Evolutionary conservation across 441 rosid species (phyloP), one percentile per base, ranked within the genome.

Genomic region (Gossypium trilobum): DNA sequence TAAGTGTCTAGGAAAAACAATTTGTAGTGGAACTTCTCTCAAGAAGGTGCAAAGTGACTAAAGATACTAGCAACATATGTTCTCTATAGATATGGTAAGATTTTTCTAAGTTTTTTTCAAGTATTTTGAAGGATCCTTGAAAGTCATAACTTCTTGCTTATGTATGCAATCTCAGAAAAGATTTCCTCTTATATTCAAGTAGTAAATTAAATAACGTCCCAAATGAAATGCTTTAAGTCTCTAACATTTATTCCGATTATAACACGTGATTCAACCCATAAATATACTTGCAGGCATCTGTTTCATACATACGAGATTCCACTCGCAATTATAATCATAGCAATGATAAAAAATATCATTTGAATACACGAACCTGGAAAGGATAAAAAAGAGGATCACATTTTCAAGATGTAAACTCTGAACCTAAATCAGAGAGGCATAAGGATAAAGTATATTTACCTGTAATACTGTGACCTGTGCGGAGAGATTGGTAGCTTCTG

Each of bases 391-490:
- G 1, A 17, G 50, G 27, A 17, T 44, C 31, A 65, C 11, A 20
- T 44, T 42, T 48, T 62, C 17, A 2, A 62, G 50, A 23, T 36
- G 25, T 36, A 1, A 61, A 33, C 64, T 25, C n/a, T 13, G 14
- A 52, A 69, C 27, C 50, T 4, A 27, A 36, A 36, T 11, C n/a
- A 33, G 11, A 62, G 19, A 9, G 68, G 27, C 68, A 62, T 8
- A 27, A 74, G 67, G 66, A 36, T 36, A 36, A 33, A 20, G 20
- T 17, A 22, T 22, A 22, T 62, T 50, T 75, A 91, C 98, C 98
- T 93, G 96, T 72, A 93, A 78, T 87, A 88, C 77, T 1, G 97
- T 90, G 79, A 93, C 97, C 80, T 93, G 98, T 0, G 63, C 63
- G 3, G 63, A 58, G 19, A 58, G 63, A 25, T 25, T 58, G 36